phyloP scores from a whole-genome alignment of 306 rosid genomes.

The Lagenaria siceraria region DNA sequence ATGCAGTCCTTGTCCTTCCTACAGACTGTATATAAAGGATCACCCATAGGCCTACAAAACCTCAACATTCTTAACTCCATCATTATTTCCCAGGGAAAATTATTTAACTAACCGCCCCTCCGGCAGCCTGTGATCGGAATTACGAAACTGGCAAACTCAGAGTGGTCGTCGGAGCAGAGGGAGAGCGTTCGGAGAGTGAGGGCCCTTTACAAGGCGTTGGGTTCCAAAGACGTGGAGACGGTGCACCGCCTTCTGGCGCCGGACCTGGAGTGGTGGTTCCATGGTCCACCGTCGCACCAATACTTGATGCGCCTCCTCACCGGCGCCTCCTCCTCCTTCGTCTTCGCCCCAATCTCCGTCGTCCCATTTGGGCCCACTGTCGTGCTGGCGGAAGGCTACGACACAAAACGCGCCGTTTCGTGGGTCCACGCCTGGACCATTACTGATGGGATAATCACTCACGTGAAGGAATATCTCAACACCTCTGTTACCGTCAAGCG shows the following conservation, averaged over 20 bases:
- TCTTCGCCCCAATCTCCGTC: conserved; percentile 28
- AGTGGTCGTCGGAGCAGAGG: conserved; percentile 18
- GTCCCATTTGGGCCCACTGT: conserved; percentile 43
- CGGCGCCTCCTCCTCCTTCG: conserved; percentile 21
- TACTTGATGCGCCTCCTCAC: conserved; percentile 51
- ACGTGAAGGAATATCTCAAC: conserved; percentile 64
- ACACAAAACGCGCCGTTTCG: conserved; percentile 25
- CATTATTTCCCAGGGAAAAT: not conserved
- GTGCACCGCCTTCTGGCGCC: conserved; percentile 33
- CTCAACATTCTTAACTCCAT: not conserved
- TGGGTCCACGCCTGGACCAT: conserved; percentile 84
- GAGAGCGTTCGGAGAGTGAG: conserved; percentile 11
- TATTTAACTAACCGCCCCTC: not conserved
- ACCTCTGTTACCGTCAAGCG: conserved; percentile 53
- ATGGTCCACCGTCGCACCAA: conserved; percentile 59
- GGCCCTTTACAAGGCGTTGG: conserved; percentile 42
- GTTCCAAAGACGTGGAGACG: conserved; percentile 23
- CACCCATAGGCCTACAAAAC: not conserved
- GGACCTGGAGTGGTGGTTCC: conserved; percentile 82
- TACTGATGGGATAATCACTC: conserved; percentile 36
- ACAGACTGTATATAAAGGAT: not conserved
- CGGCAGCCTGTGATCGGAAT: not conserved
- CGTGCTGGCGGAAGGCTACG: conserved; percentile 56
- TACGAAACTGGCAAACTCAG: conserved; percentile 26
- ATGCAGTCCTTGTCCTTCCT: too few relatives aligned